phyloP scores from a whole-genome alignment of 2,329 filamentous ascomycete genomes.

The Colletotrichum sp. region DNA sequence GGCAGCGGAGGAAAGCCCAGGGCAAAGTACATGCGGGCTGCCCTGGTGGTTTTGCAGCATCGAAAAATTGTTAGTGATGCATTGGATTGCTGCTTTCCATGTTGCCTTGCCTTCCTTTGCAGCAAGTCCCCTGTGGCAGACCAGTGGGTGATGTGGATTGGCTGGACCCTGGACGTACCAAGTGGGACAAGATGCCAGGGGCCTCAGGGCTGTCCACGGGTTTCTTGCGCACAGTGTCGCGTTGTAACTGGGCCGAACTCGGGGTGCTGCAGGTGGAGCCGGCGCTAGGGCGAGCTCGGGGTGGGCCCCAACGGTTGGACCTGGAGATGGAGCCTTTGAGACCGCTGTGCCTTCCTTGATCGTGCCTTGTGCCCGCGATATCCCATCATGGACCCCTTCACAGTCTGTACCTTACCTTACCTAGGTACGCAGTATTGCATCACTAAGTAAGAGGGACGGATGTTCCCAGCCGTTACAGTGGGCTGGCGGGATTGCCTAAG shows the following conservation, averaged over 20 bases:
- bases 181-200: background rate
- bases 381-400: background rate
- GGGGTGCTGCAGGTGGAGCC: background rate
- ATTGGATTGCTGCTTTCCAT: background rate
- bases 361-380: background rate
- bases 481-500: background rate
- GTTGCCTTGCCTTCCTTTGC: background rate
- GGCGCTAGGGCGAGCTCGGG: background rate
- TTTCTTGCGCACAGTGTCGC: background rate
- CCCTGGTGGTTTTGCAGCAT: background rate
- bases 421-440: background rate
- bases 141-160: conserved; percentile 6
- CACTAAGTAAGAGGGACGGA: background rate
- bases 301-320: background rate
- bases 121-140: background rate
- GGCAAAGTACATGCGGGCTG: no score
- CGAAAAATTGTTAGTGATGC: background rate
- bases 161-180: background rate
- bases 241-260: conserved; percentile 9
- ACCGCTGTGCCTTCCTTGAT: background rate
- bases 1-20: background rate
- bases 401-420: background rate
- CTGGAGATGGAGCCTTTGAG: background rate
- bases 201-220: background rate
- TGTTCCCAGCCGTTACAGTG: background rate